Conservation (phyloP, 768 basidiomycete genomes). For the Trametes coccinea region DNA sequence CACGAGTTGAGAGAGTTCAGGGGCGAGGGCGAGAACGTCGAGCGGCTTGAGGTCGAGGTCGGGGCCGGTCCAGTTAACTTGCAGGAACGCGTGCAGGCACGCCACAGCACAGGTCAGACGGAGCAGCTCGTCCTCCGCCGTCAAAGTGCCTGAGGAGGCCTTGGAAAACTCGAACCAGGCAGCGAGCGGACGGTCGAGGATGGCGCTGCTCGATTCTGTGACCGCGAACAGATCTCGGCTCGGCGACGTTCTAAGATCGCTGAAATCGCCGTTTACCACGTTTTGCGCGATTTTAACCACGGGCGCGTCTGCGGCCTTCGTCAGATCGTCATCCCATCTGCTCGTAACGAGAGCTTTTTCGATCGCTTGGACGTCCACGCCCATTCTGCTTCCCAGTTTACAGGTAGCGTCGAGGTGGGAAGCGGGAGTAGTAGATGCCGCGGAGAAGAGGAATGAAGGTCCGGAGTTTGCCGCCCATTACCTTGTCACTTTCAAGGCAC, state of each 20-base stretch:
- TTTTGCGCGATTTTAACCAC: constrained; percentile 48
- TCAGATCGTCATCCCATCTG: constrained; percentile 35
- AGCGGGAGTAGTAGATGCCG: constrained; percentile 5
- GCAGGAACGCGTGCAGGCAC: constrained; percentile 86
- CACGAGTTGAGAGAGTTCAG: constrained; percentile 28
- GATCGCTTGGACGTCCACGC: constrained; percentile 32
- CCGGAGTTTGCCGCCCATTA: constrained; percentile 20
- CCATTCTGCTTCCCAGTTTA: constrained; percentile 19
- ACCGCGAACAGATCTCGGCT: constrained; percentile 39
- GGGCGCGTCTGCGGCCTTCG: constrained; percentile 16
- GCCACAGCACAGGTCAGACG: constrained; percentile 72
- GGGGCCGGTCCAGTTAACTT: constrained; percentile 97
- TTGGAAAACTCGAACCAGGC: constrained; percentile 35
- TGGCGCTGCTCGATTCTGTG: constrained; percentile 22
- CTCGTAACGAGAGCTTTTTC: constrained; percentile 63
- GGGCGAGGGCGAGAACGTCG: constrained; percentile 39
- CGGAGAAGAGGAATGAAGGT: constrained; percentile 18
- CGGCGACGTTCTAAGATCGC: constrained; percentile 42
- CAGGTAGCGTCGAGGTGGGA: constrained; percentile 12
- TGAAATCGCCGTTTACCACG: constrained; percentile 61
- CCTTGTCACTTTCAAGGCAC: constrained; percentile 12
- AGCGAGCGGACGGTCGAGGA: constrained; percentile 43
- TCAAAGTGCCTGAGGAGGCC: constrained; percentile 29
- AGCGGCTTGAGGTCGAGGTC: constrained; percentile 59
- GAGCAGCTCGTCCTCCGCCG: constrained; percentile 50